phyloP scores from a whole-genome alignment of 768 basidiomycete species.

The Amanita thiersii region DNA sequence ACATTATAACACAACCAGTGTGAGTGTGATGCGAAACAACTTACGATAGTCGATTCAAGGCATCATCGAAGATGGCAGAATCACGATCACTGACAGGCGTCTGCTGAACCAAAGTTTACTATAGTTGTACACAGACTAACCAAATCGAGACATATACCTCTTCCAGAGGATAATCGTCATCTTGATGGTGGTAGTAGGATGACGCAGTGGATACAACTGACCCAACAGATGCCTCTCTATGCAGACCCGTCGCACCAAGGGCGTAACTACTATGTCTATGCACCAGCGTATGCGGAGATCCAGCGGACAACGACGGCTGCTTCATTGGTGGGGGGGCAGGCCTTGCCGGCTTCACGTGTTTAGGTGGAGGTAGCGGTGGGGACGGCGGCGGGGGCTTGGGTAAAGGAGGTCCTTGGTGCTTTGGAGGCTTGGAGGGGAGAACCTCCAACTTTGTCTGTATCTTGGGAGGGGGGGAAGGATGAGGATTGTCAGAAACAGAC shows the following conservation, averaged over 20 bases:
- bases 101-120: neutral
- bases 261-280: neutral
- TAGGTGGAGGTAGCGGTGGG: neutral
- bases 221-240: conserved; percentile 1
- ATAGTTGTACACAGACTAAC: neutral
- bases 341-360: no score
- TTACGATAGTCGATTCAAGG: conserved; percentile 1
- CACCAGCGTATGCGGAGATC: neutral
- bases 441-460: conserved; percentile 16
- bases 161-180: conserved; percentile 20
- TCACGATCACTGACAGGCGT: neutral
- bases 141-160: conserved; percentile 10
- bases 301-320: no score
- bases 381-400: neutral
- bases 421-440: conserved; percentile 5
- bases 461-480: conserved; percentile 27
- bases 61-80: neutral
- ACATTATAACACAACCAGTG: conserved; percentile 19
- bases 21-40: conserved; percentile 20
- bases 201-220: conserved; percentile 8
- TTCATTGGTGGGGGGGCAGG: no score
- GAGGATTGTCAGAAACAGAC: conserved; percentile 29
- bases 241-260: conserved; percentile 1
- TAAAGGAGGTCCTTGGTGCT: no score
- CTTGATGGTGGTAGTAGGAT: conserved; percentile 12